Evolutionary conservation across 1,284 basidiomycete species (phyloP), one percentile per base, ranked within the genome.

Genomic region (Malassezia arunalokei): DNA sequence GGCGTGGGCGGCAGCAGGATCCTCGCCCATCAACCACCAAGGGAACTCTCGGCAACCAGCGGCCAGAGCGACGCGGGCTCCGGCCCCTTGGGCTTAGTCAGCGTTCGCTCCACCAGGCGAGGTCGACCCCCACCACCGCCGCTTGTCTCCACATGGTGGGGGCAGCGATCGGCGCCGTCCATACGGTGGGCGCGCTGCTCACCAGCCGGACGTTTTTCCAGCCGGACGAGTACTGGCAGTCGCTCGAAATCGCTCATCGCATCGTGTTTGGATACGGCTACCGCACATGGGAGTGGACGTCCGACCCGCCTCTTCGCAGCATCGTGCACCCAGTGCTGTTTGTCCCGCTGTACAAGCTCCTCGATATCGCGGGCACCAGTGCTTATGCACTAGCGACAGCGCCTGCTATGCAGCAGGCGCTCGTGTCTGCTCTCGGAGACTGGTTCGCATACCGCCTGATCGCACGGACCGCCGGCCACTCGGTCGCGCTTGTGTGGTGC

Each of bases 191-290:
- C 12, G 49, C 50, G 30, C 42, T 47, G 8, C 47, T 29, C 3
- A 40, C 52, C 14, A 49, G 52, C 40, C 52, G 80, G 45, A 89
- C 90, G 0, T 87, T 86, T 76, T 98, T 98, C 73, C 91, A 96
- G 73, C 92, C 94, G 1, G 94, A 99, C 75, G 94, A 98, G 76
- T 94, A 87, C 75, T 96, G 85, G 66, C 94, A 99, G 72, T 82
- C 89, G 8, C 79, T 94, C 39, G 94, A 99, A 72, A 85, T 89
- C 29, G 94, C 94, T 0, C 86, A 96, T 71, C 78, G 78, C 47
- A 74, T 84, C 40, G 87, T 92, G 49, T 98, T 88, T 73, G 89
- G 89, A 30, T 89, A 87, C 74, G 94, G 90, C 1, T 81, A 84
- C 66, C 77, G 87, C 35, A 95, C 90, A 28, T 99, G 94, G 94